Evolutionary conservation across 108 stramenopile genomes (phyloP).

Genomic region (Asterionellopsis glacialis): DNA sequence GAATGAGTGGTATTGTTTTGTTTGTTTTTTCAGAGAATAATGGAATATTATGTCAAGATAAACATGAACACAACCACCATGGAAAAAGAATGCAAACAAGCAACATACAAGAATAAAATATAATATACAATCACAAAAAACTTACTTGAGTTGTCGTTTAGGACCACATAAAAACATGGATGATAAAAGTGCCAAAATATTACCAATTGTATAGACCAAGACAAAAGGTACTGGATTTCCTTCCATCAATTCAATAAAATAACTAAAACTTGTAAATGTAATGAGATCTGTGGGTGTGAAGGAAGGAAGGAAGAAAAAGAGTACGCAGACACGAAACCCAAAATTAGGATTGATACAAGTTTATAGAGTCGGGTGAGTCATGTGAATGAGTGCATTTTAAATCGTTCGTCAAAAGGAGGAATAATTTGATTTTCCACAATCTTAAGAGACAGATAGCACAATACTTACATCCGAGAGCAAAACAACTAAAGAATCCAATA

Average conservation of each 20-base stretch:
- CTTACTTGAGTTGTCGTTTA: slow-evolving; percentile 39
- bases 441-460: too few relatives aligned
- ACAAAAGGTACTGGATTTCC: slow-evolving; percentile 84
- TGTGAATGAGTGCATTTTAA: too few relatives aligned
- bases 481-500: slow-evolving; percentile 63
- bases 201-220: slow-evolving; percentile 61
- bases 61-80: neutral
- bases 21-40: too few relatives aligned
- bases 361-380: neutral
- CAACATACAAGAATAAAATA: slow-evolving; percentile 6
- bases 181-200: slow-evolving; percentile 34
- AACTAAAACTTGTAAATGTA: slow-evolving; percentile 75
- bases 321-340: neutral
- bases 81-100: neutral
- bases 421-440: too few relatives aligned
- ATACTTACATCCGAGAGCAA: slow-evolving; percentile 69
- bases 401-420: too few relatives aligned
- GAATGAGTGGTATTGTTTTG: too few relatives aligned
- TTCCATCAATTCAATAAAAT: slow-evolving; percentile 69
- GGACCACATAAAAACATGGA: slow-evolving; percentile 58
- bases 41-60: too few relatives aligned
- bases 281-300: slow-evolving; percentile 42
- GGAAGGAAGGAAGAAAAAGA: slow-evolving; percentile 8
- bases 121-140: neutral
- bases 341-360: neutral